A percentile compares a stretch with the other conserved stretches of the same genome.
Evolutionary conservation across 2,329 filamentous ascomycete genomes (phyloP).

Genomic region (Sclerotinia borealis): DNA sequence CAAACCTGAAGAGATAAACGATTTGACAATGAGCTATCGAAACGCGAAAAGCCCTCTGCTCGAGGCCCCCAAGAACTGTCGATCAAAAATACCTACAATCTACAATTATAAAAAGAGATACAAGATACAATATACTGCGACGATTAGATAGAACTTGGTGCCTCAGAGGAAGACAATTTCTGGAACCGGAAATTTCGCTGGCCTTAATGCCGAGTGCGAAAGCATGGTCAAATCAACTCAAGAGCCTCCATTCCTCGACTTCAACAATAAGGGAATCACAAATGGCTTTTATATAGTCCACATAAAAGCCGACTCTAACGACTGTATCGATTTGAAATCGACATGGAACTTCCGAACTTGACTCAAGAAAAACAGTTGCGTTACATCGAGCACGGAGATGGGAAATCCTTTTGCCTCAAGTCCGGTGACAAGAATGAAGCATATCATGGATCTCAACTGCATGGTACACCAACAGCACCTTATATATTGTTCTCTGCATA

Average conservation of each 20-base stretch:
- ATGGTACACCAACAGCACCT: too few relatives aligned
- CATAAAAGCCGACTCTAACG: not conserved
- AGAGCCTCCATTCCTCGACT: not conserved
- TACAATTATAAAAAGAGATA: not conserved
- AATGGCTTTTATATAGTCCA: too few relatives aligned
- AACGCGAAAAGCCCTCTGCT: not conserved
- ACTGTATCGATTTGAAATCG: not conserved
- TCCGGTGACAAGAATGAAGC: too few relatives aligned
- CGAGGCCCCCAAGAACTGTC: not conserved
- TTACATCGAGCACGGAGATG: not conserved
- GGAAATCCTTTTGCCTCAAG: too few relatives aligned
- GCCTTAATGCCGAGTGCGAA: not conserved
- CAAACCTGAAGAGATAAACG: not conserved
- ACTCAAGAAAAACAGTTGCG: not conserved
- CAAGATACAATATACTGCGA: not conserved
- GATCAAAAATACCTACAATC: not conserved
- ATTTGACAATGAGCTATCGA: not conserved
- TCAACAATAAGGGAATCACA: not conserved
- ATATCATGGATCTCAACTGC: too few relatives aligned
- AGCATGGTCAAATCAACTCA: accelerated
- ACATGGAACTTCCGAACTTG: not conserved
- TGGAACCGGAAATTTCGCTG: not conserved
- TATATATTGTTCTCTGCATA: too few relatives aligned
- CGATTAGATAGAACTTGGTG: not conserved
- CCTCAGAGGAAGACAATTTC: not conserved